Conservation (phyloP, 345 rosid species). For the Aurinia saxatilis region DNA sequence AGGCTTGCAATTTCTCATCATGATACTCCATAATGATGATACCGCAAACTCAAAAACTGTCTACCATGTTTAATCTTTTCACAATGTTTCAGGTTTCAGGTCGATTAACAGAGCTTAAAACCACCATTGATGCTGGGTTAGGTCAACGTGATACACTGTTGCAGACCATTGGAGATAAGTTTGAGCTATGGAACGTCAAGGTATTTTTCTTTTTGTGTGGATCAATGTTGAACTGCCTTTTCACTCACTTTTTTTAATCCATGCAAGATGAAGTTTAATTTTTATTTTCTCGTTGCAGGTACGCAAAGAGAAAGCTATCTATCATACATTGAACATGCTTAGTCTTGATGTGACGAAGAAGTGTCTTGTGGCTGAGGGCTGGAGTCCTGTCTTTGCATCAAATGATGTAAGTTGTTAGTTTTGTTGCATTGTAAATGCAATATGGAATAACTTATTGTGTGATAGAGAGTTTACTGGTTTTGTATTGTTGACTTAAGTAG, state of each 20-base stretch:
- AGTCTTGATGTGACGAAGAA: constrained; percentile 90
- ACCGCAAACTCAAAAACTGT: not conserved
- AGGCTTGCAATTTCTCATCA: not conserved
- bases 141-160: constrained; percentile 51
- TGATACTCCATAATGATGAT: not conserved
- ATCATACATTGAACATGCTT: constrained; percentile 85
- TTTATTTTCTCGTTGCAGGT: constrained; percentile 37
- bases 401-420: constrained; percentile 48
- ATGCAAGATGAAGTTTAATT: not conserved
- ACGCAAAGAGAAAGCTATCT: constrained; percentile 77
- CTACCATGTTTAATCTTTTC: not conserved
- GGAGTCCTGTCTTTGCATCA: constrained; percentile 91
- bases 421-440: constrained; percentile 3
- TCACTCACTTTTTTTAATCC: not conserved
- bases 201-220: constrained; percentile 22
- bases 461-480: not conserved
- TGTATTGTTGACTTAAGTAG: constrained; percentile 7
- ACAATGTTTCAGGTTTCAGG: constrained; percentile 51
- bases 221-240: not conserved
- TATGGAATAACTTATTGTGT: not conserved
- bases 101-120: constrained; percentile 58
- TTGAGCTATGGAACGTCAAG: constrained; percentile 67
- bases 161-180: constrained; percentile 57
- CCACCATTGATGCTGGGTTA: constrained; percentile 67
- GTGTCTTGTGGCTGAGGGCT: constrained; percentile 88